phyloP scores from a whole-genome alignment of 371 early-diverging fungal genomes.

The Syncephalastrum racemosum region DNA sequence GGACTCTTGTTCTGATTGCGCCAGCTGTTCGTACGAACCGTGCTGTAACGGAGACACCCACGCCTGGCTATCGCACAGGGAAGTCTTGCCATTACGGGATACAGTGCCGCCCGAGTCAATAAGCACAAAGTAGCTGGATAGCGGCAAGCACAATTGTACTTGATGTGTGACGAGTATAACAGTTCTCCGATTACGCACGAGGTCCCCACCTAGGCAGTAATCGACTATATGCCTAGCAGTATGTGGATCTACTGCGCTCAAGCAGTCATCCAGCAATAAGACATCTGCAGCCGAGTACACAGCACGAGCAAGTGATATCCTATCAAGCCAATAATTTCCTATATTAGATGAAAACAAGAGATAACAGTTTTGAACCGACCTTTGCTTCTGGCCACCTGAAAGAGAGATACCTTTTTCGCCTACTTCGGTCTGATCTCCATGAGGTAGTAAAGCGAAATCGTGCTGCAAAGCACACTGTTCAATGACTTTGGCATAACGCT shows the following conservation, averaged over 20 bases:
- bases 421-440: slow-evolving; percentile 86
- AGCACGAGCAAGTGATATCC: slow-evolving; percentile 73
- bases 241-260: slow-evolving; percentile 82
- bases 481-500: slow-evolving; percentile 68
- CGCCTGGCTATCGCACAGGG: no score
- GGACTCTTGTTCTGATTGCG: slow-evolving; percentile 1
- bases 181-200: slow-evolving; percentile 67
- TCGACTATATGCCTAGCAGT: slow-evolving; percentile 75
- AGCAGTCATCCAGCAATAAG: slow-evolving; percentile 74
- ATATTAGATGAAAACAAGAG: neutral
- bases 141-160: slow-evolving; percentile 68
- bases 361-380: slow-evolving; percentile 14
- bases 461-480: slow-evolving; percentile 62
- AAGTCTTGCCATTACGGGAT: neutral
- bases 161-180: slow-evolving; percentile 85
- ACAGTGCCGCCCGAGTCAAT: slow-evolving; percentile 55
- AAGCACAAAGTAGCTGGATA: slow-evolving; percentile 62
- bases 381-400: slow-evolving; percentile 71
- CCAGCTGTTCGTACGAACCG: no score
- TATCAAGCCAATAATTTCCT: neutral
- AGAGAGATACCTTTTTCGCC: slow-evolving; percentile 78
- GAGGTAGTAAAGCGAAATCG: slow-evolving; percentile 75
- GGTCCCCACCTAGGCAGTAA: slow-evolving; percentile 58
- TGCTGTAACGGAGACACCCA: no score
- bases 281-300: slow-evolving; percentile 68